These are phyloP conservation scores for Aspergillus wentii DNA, from an alignment of 495 filamentous ascomycete species.

Conservation along the genomic window DNA sequence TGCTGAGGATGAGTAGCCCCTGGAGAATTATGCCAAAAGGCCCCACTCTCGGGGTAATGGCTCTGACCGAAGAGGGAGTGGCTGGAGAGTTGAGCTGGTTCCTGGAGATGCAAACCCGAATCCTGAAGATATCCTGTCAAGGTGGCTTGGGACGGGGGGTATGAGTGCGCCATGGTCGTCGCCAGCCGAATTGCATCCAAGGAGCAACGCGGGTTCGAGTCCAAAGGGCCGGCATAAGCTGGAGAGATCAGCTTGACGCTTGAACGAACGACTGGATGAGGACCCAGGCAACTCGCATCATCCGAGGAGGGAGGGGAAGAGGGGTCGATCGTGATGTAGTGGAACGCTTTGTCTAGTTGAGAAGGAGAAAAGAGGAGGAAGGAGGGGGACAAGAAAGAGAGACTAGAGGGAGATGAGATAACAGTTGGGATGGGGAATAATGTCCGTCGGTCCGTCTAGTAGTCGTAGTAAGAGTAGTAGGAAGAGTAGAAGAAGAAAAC, in stretches of 20 bases:
- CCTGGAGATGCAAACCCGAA: constrained; percentile 7
- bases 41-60: constrained; percentile 38
- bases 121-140: constrained; percentile 21
- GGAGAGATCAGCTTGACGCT: constrained; percentile 4
- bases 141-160: constrained; percentile 28
- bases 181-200: constrained; percentile 13
- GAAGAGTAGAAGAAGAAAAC: constrained; percentile 1
- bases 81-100: constrained; percentile 23
- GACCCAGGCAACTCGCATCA: constrained; percentile 12
- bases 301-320: constrained; percentile 3
- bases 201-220: constrained; percentile 3
- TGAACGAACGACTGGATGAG: constrained; percentile 8
- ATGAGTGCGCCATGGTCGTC: constrained; percentile 30
- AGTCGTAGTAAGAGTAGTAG: neutral
- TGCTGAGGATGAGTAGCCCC: constrained; percentile 12
- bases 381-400: constrained; percentile 1
- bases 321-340: neutral
- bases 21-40: constrained; percentile 39
- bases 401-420: neutral
- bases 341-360: neutral
- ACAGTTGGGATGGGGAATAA: neutral
- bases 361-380: constrained; percentile 1
- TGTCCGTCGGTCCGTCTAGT: too few relatives aligned
- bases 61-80: constrained; percentile 32
- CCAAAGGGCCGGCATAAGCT: constrained; percentile 11